Evolutionary conservation across 129 eudicot genomes (phyloP).

Genomic region (Flaveria linearis): DNA sequence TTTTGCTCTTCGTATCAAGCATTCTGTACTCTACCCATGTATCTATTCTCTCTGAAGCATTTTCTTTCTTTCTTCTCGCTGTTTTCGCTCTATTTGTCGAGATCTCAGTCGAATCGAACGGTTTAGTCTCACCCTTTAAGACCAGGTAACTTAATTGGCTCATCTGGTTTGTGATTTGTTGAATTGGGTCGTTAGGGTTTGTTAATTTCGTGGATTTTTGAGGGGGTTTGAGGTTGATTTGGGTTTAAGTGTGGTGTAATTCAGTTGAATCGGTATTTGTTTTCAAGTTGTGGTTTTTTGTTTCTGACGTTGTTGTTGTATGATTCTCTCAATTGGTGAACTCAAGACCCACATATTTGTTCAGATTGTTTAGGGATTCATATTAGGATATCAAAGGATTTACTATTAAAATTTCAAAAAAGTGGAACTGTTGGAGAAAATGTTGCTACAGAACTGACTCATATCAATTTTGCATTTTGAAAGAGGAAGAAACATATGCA

Average conservation of each 20-base stretch:
- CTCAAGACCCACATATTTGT: constrained; percentile 7
- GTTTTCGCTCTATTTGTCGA: constrained; percentile 59
- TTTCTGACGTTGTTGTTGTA: constrained; percentile 6
- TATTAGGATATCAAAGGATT: background rate
- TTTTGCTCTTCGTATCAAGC: constrained; percentile 51
- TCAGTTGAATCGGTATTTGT: background rate
- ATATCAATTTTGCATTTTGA: background rate
- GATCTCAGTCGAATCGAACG: constrained; percentile 59
- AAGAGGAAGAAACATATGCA: background rate
- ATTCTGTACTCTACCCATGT: constrained; percentile 49
- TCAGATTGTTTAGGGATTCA: background rate
- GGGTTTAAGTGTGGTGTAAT: constrained; percentile 26
- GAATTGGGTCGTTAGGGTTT: constrained; percentile 22
- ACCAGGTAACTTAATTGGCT: constrained; percentile 52
- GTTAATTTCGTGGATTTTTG: background rate
- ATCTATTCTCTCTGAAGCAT: constrained; percentile 45
- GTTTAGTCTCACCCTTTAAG: constrained; percentile 35
- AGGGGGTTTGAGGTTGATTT: constrained; percentile 7
- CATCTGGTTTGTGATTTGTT: background rate
- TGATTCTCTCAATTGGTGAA: too few species aligned
- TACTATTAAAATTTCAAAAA: background rate
- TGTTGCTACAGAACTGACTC: constrained; percentile 1
- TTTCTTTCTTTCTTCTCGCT: constrained; percentile 56
- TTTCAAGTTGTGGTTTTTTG: too few species aligned
- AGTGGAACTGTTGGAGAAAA: background rate